Evolutionary conservation across 1,139 yeast genomes (phyloP), one percentile per base, ranked within the genome.

Genomic region (Lodderomyces jiufengensis): DNA sequence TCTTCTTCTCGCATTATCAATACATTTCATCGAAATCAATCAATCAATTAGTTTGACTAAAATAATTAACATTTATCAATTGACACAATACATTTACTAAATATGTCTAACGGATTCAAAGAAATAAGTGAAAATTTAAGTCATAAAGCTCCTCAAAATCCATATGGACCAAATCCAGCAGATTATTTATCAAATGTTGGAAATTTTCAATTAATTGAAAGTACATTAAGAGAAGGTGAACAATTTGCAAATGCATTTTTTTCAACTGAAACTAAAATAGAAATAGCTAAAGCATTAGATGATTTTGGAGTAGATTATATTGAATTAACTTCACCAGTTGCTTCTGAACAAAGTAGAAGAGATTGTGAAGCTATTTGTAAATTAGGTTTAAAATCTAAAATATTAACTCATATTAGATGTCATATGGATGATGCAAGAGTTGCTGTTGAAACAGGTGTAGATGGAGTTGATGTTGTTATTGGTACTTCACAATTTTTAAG

Each of bases 361-460:
- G 98, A 92, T 66, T 92, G 97, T 73, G 97, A 92, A 69, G 97
- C 97, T 42, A 92, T 92, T 51, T 92, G 97, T 75, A 90, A 92
- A 72, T 76, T 92, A 50, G 97, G 97, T 3, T 80, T 92, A 59
- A 88, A 85, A 70, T 95, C 97, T 48, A 92, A 92, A 72, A 87
- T 90, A 46, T 76, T 90, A 52, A 78, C 84, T 36, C 97, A 90
- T 61, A 90, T 90, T 53, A 80, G 97, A 68, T 92, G 98, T 66
- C 97, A 90, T 64, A 90, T 92, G 97, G 97, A 92, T 61, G 98
- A 92, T 55, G 98, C 97, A 45, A 76, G 83, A 57, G 85, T 92
- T 40, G 98, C 98, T 3, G 98, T 92, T 23, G 92, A 87, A 57
- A 92, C 97, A 31, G 98, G 98, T 58, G 98, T 92, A 41, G 98